Percentiles rank a stretch among this genome's conserved stretches.
Evolutionary conservation across 805 yeast species (phyloP).

Genomic region (Citeromyces matritensis): DNA sequence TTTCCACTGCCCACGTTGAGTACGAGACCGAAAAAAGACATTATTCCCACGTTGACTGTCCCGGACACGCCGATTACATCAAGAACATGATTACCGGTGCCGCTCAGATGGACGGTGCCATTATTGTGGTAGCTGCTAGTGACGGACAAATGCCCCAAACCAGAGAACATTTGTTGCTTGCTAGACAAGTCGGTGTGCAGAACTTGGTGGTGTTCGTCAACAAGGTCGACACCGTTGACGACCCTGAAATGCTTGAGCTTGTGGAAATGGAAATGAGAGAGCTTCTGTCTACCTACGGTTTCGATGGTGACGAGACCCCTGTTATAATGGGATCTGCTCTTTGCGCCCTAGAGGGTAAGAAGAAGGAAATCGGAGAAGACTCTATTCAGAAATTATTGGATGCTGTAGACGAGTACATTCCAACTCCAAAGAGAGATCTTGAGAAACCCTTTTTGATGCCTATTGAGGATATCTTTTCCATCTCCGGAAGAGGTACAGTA

Average conservation of each 20-base stretch:
- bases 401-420: conserved; percentile 88
- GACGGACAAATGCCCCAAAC: conserved; percentile 99
- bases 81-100: conserved; percentile 99
- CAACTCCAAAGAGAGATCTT: conserved; percentile 92
- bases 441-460: conserved; percentile 96
- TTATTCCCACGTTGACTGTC: conserved; percentile 96
- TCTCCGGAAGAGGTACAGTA: conserved; percentile 99
- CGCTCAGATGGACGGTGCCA: conserved; percentile 99
- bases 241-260: conserved; percentile 97
- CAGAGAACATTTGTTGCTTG: conserved; percentile 94
- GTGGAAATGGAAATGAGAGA: conserved; percentile 99
- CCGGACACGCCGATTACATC: conserved; percentile 98
- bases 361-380: conserved; percentile 85
- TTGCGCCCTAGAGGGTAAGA: conserved; percentile 80
- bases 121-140: conserved; percentile 96
- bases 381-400: conserved; percentile 73
- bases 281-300: conserved; percentile 77
- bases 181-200: conserved; percentile 99
- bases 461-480: conserved; percentile 93
- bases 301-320: conserved; percentile 97
- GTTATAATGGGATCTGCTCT: conserved; percentile 98
- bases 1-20: conserved; percentile 95
- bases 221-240: conserved; percentile 96
- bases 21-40: conserved; percentile 92
- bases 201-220: conserved; percentile 93